Evolutionary conservation across 148 eudicot genomes (phyloP).

Genomic region (Arbutus unedo): DNA sequence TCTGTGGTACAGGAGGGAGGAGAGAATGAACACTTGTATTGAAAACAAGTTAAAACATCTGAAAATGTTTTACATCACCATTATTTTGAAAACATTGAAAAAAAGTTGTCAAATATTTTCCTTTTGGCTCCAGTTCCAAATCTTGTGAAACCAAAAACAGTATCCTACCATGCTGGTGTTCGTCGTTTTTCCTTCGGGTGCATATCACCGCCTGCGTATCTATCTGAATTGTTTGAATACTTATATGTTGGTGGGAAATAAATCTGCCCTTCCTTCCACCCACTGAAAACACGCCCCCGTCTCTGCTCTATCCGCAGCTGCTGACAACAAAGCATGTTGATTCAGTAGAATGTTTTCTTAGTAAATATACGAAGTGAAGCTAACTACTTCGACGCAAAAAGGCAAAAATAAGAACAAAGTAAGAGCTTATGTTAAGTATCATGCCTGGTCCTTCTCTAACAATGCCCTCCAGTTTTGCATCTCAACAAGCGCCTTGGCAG

Average conservation of each 20-base stretch:
- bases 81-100: neutral
- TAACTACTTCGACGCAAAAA: neutral
- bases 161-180: slow-evolving; percentile 86
- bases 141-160: neutral
- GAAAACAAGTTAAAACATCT: neutral
- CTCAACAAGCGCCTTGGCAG: slow-evolving; percentile 88
- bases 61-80: neutral
- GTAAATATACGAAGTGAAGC: neutral
- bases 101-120: neutral
- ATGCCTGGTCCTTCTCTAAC: slow-evolving; percentile 87
- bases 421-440: neutral
- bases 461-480: slow-evolving; percentile 97
- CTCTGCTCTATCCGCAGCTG: slow-evolving; percentile 86
- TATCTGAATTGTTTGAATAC: slow-evolving; percentile 83
- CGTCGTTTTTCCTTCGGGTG: slow-evolving; percentile 87
- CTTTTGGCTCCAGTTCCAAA: neutral
- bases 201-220: slow-evolving; percentile 81
- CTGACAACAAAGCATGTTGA: slow-evolving; percentile 9
- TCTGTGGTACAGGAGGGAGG: neutral
- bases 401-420: neutral
- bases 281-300: slow-evolving; percentile 72
- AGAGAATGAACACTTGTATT: neutral
- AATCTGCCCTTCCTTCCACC: slow-evolving; percentile 91
- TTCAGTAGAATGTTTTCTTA: neutral
- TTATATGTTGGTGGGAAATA: slow-evolving; percentile 97